phyloP scores from a whole-genome alignment of 495 filamentous ascomycete genomes.

The Penicillium nucicola region DNA sequence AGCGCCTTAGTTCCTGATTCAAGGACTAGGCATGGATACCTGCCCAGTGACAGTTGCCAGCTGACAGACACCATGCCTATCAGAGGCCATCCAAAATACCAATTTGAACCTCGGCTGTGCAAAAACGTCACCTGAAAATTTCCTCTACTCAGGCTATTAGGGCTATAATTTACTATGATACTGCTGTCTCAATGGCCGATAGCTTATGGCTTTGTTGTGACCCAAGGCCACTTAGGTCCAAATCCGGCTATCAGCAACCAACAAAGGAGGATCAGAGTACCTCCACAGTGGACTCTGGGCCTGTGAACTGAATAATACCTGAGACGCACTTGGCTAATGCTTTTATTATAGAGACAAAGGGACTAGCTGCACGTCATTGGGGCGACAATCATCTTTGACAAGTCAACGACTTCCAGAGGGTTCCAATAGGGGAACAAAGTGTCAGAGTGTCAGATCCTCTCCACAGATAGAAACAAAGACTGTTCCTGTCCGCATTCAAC shows the following conservation, averaged over 20 bases:
- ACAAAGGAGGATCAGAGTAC: neutral
- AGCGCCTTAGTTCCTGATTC: neutral
- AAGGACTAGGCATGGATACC: neutral
- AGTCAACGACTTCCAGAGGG: neutral
- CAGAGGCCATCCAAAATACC: neutral
- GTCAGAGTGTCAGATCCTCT: neutral
- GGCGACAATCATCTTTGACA: neutral
- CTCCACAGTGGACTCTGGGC: neutral
- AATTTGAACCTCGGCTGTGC: neutral
- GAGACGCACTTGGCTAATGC: neutral
- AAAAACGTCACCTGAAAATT: neutral
- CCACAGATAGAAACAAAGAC: neutral
- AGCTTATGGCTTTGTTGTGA: no score
- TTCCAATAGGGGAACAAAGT: neutral
- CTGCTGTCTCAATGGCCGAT: neutral
- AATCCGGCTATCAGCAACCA: no score
- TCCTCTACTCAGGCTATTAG: neutral
- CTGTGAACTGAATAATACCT: no score
- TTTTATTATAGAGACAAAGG: neutral
- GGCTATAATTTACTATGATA: neutral
- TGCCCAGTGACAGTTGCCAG: neutral
- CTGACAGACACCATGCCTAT: neutral
- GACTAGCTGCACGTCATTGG: neutral
- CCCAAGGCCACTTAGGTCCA: no score
- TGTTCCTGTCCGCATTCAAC: conserved; percentile 16